These are phyloP conservation scores for Alternaria sp. DNA, from an alignment of 2,329 filamentous ascomycete species.

Conservation along the genomic window DNA sequence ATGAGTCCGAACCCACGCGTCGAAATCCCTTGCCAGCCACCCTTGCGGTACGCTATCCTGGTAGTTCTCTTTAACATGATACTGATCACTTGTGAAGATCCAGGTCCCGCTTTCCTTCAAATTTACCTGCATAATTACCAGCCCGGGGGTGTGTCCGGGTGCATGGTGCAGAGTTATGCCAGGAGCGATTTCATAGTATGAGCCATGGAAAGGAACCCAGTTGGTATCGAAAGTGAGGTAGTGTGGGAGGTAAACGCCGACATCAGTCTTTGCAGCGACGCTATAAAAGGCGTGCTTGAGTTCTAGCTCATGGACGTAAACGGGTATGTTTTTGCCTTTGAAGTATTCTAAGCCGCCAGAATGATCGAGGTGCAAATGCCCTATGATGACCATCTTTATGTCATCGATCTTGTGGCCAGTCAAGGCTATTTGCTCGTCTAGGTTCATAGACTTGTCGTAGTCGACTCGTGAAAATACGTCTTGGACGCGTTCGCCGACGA, in stretches of 20 bases:
- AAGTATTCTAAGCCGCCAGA: conserved; percentile 50
- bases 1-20: conserved; percentile 46
- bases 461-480: conserved; percentile 48
- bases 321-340: conserved; percentile 44
- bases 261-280: conserved; percentile 49
- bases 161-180: conserved; percentile 48
- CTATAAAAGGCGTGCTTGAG: conserved; percentile 42
- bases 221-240: conserved; percentile 51
- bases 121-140: conserved; percentile 51
- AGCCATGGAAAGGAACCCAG: conserved; percentile 48
- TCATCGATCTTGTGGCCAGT: conserved; percentile 50
- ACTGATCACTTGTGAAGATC: conserved; percentile 52
- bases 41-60: conserved; percentile 48
- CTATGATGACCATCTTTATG: conserved; percentile 50
- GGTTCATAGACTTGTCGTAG: conserved; percentile 32
- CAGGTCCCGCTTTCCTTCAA: conserved; percentile 47
- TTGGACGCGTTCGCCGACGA: conserved; percentile 40
- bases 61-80: conserved; percentile 51
- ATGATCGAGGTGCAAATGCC: conserved; percentile 51
- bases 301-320: conserved; percentile 52
- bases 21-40: conserved; percentile 51
- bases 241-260: conserved; percentile 49
- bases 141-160: conserved; percentile 50
- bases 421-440: conserved; percentile 36
- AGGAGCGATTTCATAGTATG: conserved; percentile 45